These are phyloP conservation scores for Striga asiatica DNA, from an alignment of 257 asterid genomes.

Conservation along the genomic window DNA sequence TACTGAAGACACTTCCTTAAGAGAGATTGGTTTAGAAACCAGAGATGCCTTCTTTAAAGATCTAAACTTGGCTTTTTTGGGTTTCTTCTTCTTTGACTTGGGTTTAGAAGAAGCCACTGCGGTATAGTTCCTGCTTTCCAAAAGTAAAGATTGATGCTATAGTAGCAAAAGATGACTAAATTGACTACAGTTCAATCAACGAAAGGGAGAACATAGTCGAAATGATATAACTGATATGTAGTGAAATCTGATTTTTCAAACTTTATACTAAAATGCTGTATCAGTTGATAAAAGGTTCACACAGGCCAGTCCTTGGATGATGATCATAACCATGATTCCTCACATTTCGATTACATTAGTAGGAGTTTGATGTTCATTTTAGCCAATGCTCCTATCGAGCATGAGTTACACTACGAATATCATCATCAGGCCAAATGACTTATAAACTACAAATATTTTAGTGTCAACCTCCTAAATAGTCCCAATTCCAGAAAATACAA, in stretches of 20 bases:
- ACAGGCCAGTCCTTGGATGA: too few species aligned
- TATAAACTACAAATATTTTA: neutral
- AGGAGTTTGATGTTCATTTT: neutral
- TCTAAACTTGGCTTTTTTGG: conserved; percentile 81
- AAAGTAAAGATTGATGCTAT: conserved; percentile 4
- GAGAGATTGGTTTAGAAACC: conserved; percentile 40
- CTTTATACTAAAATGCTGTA: too few species aligned
- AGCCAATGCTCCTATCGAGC: neutral
- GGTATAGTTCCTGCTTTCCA: conserved; percentile 40
- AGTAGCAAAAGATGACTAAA: neutral
- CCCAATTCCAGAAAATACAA: neutral
- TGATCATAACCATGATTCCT: too few species aligned
- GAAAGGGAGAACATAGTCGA: neutral
- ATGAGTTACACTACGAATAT: neutral
- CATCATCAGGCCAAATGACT: neutral
- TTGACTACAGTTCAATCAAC: neutral
- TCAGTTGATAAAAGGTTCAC: too few species aligned
- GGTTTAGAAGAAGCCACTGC: conserved; percentile 38
- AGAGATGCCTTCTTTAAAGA: conserved; percentile 84
- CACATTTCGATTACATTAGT: neutral
- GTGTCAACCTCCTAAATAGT: neutral
- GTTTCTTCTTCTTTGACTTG: conserved; percentile 82
- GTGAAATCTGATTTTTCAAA: too few species aligned
- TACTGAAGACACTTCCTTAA: conserved; percentile 49
- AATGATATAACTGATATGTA: neutral